Base-by-base conservation (phyloP, 140 eudicot genomes). In the Cichorium intybus region DNA sequence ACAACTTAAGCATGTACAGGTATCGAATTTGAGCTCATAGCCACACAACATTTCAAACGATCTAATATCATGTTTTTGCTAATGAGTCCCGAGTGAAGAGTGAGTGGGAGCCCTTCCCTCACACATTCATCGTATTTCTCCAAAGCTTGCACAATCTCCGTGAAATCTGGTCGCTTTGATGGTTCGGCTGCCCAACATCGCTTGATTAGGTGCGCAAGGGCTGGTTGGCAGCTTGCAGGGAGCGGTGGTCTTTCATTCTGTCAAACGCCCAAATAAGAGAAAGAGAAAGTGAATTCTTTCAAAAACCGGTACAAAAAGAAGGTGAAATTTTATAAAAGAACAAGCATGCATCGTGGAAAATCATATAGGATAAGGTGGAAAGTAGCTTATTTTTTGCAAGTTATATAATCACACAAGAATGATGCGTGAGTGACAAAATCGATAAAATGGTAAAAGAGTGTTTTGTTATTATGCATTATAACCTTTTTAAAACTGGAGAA, bases 211-310 rank as follows among this genome's bases (percentile, higher is more conserved):
- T 93, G 99, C 0, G 95, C 99, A 39, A 93, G 85, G 23, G 88
- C 99, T 0, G 97, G 89, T 61, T 93, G 99, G 79, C 99, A 93
- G 47, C 99, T 93, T 39, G 88, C 94, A 15, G 99, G 89, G 27
- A 93, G 74, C 1, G 99, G 99, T 10, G 97, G 99, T 24, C 97
- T 60, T 55, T 89, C 97, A 33, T 88, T 83, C 99, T 88, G 88
- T 53, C 64, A 62, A 68, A 66, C 51, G 26, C 51, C 52, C 37
- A 50, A 64, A 58, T 28, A 1, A 64, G 47, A 24, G 39, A 63
- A 45, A 11, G 27, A 45, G 34, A 62, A 24, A 15, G 4, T 62
- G 35, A 62, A 45, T 62, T 37, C 31, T 34, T 20, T 26, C 7
- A 20, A 33, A 46, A 64, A 18, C 7, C 0, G 20, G 45, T 8